Base-by-base conservation (phyloP, 2,329 filamentous ascomycete genomes). In the Aspergillus udagawae region DNA sequence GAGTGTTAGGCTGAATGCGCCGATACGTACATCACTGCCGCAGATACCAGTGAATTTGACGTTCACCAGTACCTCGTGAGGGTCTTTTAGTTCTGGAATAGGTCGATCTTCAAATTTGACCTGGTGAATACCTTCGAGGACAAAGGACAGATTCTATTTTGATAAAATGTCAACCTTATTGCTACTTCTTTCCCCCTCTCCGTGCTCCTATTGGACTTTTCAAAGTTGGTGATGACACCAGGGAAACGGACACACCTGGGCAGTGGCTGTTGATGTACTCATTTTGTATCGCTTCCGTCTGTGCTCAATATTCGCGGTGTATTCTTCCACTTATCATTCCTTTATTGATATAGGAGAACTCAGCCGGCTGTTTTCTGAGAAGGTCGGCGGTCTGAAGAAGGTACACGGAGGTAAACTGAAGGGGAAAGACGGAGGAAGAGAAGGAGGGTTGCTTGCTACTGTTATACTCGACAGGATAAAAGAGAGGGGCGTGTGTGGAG, bases 1-100 rank as follows among this genome's bases (percentile, higher is more conserved):
- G 10, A 12, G 21, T 27, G 21, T 20, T 25, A 47, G 21, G n/a
- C 23, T 25, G 21, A 14, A 23, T 14, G 44, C 21, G 44, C 21
- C 27, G n/a, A 21, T 45, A 69, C 74, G 79, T 68, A 90, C 89
- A 75, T 95, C 91, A 58, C 87, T 91, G 56, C 91, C 91, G 79
- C 91, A 95, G 76, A 96, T 94, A 65, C 91, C 91, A 3, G 91
- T 95, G 80, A 88, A 93, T 78, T 89, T 88, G 66, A 93, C 82
- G 70, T 89, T 86, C 62, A 95, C 86, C 67, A 93, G 82, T 63
- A 95, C 91, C 73, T 93, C 87, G 79, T 92, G 83, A 23, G 85
- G 82, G 53, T 80, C 79, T 61, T 83, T 75, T 65, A 94, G 78
- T 57, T 82, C 75, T 47, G 91, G 91, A 55, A 91, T 76, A 8